These are phyloP conservation scores for Ceratocystis cubensis DNA, from an alignment of 2,329 filamentous ascomycete genomes.

Conservation along the genomic window DNA sequence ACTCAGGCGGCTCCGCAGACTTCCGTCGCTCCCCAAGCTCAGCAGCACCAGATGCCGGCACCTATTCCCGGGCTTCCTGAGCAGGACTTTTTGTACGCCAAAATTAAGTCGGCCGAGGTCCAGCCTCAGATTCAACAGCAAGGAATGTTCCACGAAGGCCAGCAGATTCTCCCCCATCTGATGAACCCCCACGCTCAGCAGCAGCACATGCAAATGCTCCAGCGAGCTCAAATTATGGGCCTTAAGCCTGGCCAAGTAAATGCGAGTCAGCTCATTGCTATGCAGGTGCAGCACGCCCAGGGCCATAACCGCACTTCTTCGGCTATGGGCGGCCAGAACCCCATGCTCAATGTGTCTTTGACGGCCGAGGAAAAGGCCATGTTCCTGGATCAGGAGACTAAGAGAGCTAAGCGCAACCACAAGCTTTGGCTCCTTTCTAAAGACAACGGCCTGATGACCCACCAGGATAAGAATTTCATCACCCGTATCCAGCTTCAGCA, in stretches of 20 bases:
- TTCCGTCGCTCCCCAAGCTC: conserved; percentile 17
- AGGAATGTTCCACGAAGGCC: conserved; percentile 23
- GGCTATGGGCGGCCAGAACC: conserved; percentile 12
- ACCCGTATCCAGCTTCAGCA: conserved; percentile 96
- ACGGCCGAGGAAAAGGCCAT: conserved; percentile 73
- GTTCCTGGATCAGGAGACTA: conserved; percentile 81
- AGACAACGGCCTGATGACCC: conserved; percentile 96
- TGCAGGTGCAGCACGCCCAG: conserved; percentile 28
- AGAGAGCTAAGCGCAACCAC: conserved; percentile 91
- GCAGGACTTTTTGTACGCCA: conserved; percentile 21
- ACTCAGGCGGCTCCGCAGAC: conserved; percentile 30
- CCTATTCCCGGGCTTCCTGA: conserved; percentile 17
- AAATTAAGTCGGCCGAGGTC: conserved; percentile 23
- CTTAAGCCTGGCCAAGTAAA: conserved; percentile 44
- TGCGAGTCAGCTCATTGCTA: conserved; percentile 54
- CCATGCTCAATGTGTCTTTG: conserved; percentile 44
- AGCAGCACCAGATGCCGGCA: conserved; percentile 11
- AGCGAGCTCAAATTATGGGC: conserved; percentile 29
- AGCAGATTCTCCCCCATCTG: conserved; percentile 36
- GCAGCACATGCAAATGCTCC: conserved; percentile 27
- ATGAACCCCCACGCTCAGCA: conserved; percentile 28
- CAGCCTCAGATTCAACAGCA: conserved; percentile 27
- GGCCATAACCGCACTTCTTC: conserved; percentile 6
- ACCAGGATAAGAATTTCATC: conserved; percentile 98
- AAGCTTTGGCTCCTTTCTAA: conserved; percentile 90